A percentile compares a stretch with the other conserved stretches of the same genome.
Conservation (phyloP, 2,329 filamentous ascomycete species). For the Cladosporium halotolerans region DNA sequence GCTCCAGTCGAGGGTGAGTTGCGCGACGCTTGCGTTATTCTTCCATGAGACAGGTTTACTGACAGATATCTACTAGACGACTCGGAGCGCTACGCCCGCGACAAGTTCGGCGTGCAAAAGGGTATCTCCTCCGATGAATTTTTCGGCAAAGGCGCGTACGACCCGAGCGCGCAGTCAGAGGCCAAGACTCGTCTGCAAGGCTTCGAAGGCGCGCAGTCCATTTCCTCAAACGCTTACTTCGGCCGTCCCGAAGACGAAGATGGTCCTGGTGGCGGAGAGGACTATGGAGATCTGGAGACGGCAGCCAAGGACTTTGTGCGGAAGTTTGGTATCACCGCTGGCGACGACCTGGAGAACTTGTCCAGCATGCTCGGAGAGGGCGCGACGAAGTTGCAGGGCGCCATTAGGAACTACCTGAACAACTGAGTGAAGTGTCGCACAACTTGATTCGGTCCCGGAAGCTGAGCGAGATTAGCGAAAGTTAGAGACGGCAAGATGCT, state of each 20-base stretch:
- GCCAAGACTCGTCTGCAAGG: conserved; percentile 82
- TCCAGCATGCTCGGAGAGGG: conserved; percentile 78
- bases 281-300: conserved; percentile 84
- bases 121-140: conserved; percentile 97
- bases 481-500: too few relatives aligned
- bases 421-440: not conserved
- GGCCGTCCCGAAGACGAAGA: conserved; percentile 71
- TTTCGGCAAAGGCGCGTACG: conserved; percentile 85
- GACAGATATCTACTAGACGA: not conserved
- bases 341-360: conserved; percentile 90
- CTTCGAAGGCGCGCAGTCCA: conserved; percentile 86
- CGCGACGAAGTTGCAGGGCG: conserved; percentile 72
- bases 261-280: conserved; percentile 53
- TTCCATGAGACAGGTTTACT: too few relatives aligned
- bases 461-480: too few relatives aligned
- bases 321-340: conserved; percentile 90
- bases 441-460: too few relatives aligned
- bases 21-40: not conserved
- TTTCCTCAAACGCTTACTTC: conserved; percentile 97
- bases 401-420: conserved; percentile 33
- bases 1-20: conserved; percentile 57
- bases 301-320: conserved; percentile 94
- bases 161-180: conserved; percentile 72
- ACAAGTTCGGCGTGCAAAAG: conserved; percentile 89
- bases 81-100: conserved; percentile 72